Conservation (phyloP, 108 stramenopile species). For the Chaetoceros tenuissimus region DNA sequence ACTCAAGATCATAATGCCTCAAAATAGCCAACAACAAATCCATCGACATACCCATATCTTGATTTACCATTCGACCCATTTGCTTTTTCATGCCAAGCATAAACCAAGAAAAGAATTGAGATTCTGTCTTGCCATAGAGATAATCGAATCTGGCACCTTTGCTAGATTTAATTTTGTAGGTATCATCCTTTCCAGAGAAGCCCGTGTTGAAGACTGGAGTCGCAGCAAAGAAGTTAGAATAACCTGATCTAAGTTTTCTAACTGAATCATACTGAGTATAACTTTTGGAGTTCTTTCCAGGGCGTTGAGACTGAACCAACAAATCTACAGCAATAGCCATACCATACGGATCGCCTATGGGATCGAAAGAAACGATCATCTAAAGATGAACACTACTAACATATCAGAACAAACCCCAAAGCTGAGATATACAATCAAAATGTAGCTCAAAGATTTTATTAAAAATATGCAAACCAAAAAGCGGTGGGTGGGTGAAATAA, state of each 20-base stretch:
- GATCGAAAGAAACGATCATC: too few relatives aligned
- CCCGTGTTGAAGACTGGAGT: background rate
- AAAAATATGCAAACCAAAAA: too few relatives aligned
- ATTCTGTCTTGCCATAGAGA: background rate
- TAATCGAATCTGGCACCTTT: background rate
- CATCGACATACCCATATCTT: background rate
- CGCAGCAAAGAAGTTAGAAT: background rate
- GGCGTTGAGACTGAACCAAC: conserved; percentile 10
- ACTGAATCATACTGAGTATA: conserved; percentile 17
- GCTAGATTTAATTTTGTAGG: too few relatives aligned
- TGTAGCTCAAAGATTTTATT: too few relatives aligned
- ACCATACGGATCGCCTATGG: conserved; percentile 15
- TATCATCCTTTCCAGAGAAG: background rate
- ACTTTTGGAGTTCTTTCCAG: conserved; percentile 5
- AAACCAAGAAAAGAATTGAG: background rate
- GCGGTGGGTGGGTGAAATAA: too few relatives aligned
- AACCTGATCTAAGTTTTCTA: conserved; percentile 4
- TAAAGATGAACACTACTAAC: too few relatives aligned
- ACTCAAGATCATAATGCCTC: background rate
- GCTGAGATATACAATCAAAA: too few relatives aligned
- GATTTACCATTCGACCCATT: background rate
- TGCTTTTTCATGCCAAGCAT: background rate
- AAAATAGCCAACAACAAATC: background rate
- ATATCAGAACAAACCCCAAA: too few relatives aligned
- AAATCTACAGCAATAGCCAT: conserved; percentile 24